Base-by-base conservation (phyloP, 208 protist genomes). In the Trypanosoma melophagium region DNA sequence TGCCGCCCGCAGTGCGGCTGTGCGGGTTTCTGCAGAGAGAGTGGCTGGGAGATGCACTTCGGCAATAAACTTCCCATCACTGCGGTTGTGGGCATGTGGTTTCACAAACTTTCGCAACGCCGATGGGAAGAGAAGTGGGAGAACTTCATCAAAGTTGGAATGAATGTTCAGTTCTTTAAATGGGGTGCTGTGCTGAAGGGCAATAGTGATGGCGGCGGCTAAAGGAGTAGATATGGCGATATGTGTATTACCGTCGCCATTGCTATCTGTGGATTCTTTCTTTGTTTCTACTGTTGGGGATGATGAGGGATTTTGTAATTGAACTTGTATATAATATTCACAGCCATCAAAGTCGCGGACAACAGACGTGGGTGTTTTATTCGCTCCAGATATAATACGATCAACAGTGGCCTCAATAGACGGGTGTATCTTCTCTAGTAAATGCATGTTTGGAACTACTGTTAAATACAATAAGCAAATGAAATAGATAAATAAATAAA, bases 61-160 rank as follows among this genome's bases (percentile, higher is more conserved):
- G 8, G 57, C 60, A 17, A 60, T 31, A 24, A 62, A 62, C 2
- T 13, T 47, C n/a, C 45, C 62, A 19, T 42, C 49, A 40, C 47
- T 60, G 5, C 45, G n/a, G 17, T n/a, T 21, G 19, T 49, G 13
- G 38, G 52, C 60, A 31, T 45, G n/a, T 13, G 10, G 14, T 31
- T 25, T 7, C 40, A 69, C 0, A 62, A 66, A 71, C 16, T 47
- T 53, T 35, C 42, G 58, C 38, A 62, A 1, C 2, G 7, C 31
- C 17, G 13, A 2, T 1, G 67, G 62, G 21, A 66, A 71, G 19
- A 68, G 51, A 13, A 24, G 58, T 25, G 56, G 49, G 22, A 80
- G 42, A 41, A 80, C 44, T 17, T 57, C 75, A 45, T 80, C 60
- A 66, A 80, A 76, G 63, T 80, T 80, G 14, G 40, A 5, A 24